Evolutionary conservation across 2,329 filamentous ascomycete genomes (phyloP), one percentile per base, ranked within the genome.

Genomic region (Juglanconis sp.): DNA sequence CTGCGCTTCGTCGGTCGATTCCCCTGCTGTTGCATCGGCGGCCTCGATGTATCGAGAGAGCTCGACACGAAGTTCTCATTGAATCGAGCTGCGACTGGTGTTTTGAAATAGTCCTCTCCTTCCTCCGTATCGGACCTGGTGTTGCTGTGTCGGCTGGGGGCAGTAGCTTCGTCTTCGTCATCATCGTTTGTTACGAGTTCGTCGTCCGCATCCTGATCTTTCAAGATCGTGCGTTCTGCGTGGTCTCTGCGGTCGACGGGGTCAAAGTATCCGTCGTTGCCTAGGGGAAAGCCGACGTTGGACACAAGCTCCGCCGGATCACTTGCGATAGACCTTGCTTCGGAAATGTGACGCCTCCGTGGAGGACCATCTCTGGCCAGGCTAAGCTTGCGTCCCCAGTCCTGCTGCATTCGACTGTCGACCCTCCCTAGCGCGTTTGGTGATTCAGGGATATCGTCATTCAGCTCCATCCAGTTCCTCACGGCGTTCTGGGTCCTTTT

Each of bases 161-260:
- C 55, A 71, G 62, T 72, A 59, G 34, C 60, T 15, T 80, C 77
- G 53, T 86, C 81, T 58, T 85, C 83, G 47, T 88, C 86, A 59
- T 93, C 89, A 59, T 92, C 90, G 59, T 92, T 90, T 3, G 90
- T 93, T 11, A 90, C 83, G n/a, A 93, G 78, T 72, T 97, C 93
- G 68, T 96, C 93, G 68, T 97, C 93, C 0, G 92, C 91, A 70
- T 96, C 92, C 6, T 88, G 91, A 68, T 95, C 91, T 65, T 81
- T 82, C 54, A 79, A 76, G 31, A 77, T 68, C 76, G 81, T 48
- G 68, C 72, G 77, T 65, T 59, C 60, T 35, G 61, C 50, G 30
- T 64, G 60, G 50, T 62, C 60, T 36, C 53, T 50, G 35, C 62
- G 56, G 31, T 53, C 56, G 32, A 62, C 15, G 13, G 24, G 13